Evolutionary conservation across 73 alveolate genomes (phyloP).

Genomic region (Paramecium sonneborni): DNA sequence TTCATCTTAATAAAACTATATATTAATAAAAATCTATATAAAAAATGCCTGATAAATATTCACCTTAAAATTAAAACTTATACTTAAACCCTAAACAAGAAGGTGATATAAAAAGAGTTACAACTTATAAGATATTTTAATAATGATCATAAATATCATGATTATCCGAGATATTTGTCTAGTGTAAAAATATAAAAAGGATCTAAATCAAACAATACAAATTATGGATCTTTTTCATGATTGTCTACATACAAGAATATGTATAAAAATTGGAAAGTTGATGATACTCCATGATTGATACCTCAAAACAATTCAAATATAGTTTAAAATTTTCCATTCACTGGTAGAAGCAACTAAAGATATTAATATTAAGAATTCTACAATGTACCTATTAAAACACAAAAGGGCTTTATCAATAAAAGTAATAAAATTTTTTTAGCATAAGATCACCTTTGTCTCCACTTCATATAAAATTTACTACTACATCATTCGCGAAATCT

Average conservation of each 20-base stretch:
- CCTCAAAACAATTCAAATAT: neutral
- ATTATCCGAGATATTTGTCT: constrained; percentile 35
- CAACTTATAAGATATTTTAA: neutral
- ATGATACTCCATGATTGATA: neutral
- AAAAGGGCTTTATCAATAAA: neutral
- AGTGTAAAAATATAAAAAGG: neutral
- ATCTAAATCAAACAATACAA: neutral
- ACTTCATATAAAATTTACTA: neutral
- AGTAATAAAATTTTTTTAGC: neutral
- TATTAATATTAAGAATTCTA: neutral
- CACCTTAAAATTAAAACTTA: neutral
- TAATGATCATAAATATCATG: neutral
- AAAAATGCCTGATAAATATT: neutral
- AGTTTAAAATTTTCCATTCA: neutral
- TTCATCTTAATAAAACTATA: constrained; percentile 2
- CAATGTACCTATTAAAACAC: neutral
- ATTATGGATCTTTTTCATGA: constrained; percentile 35
- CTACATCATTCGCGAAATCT: neutral
- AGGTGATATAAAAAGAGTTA: neutral
- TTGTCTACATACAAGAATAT: constrained; percentile 29
- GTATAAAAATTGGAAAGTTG: constrained; percentile 25
- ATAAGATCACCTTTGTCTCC: neutral
- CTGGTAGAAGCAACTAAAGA: constrained; percentile 20
- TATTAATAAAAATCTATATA: neutral
- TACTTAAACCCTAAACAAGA: neutral